phyloP scores from a whole-genome alignment of 148 eudicot genomes.

The Hydrangea macrophylla region DNA sequence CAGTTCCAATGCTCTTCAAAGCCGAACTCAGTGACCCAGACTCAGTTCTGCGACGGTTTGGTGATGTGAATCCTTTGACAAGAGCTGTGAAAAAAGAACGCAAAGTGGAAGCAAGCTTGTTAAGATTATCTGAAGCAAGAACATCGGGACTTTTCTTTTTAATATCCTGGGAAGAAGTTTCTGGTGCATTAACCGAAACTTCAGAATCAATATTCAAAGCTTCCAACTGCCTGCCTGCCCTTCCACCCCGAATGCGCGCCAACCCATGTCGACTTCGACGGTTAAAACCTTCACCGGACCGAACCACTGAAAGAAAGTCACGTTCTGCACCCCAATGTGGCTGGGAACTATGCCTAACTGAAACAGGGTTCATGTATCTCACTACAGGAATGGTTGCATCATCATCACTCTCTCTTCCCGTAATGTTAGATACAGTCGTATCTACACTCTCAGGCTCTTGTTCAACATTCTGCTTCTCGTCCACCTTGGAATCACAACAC shows the following conservation, averaged over 20 bases:
- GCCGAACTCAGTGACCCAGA: conserved; percentile 69
- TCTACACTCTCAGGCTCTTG: conserved; percentile 62
- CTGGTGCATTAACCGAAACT: conserved; percentile 43
- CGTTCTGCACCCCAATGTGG: conserved; percentile 78
- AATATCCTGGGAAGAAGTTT: conserved; percentile 43
- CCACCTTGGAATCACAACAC: conserved; percentile 66
- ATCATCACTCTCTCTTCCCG: conserved; percentile 93
- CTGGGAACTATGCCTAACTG: conserved; percentile 61
- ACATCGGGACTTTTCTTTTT: conserved; percentile 87
- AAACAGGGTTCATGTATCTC: conserved; percentile 81
- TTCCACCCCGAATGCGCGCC: conserved; percentile 84
- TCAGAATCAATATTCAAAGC: conserved; percentile 74
- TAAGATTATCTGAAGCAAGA: conserved; percentile 63
- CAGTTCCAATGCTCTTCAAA: conserved; percentile 84
- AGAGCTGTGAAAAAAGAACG: conserved; percentile 81
- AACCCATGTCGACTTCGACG: conserved; percentile 89
- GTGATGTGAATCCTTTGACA: conserved; percentile 79
- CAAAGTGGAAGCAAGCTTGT: conserved; percentile 70
- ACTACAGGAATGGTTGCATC: conserved; percentile 55
- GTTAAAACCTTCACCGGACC: conserved; percentile 76
- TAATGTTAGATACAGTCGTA: conserved; percentile 43
- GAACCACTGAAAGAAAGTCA: conserved; percentile 78
- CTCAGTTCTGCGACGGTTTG: conserved; percentile 89
- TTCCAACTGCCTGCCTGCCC: conserved; percentile 78
- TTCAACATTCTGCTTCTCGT: conserved; percentile 62